Evolutionary conservation across 163 green algal species (phyloP).

Genomic region (Chlamydomonas reinhardtii): DNA sequence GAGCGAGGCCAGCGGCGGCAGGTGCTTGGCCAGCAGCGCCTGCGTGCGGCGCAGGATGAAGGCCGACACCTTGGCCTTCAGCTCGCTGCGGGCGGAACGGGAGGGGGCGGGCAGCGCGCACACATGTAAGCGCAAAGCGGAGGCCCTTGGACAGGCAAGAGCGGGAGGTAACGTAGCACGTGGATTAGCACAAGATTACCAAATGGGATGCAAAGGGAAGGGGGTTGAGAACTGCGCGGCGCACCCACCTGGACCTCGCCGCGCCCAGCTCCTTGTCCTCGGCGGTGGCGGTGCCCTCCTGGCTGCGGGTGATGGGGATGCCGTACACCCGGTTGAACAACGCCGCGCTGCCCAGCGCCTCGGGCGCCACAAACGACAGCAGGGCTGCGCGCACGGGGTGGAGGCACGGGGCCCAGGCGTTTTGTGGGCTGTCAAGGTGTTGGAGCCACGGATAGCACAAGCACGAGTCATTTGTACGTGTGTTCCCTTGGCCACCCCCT

Average conservation of each 20-base stretch:
- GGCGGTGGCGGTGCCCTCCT: constrained; percentile 73
- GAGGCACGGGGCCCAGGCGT: too few species aligned
- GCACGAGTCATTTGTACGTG: too few species aligned
- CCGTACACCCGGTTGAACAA: constrained; percentile 83
- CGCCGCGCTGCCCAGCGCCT: constrained; percentile 71
- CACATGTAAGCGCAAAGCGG: background rate
- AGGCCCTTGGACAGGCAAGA: too few species aligned
- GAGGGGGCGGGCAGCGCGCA: background rate
- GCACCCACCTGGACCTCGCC: constrained; percentile 34
- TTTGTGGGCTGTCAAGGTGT: background rate
- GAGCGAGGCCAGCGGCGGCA: constrained; percentile 76
- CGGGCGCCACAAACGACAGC: constrained; percentile 78
- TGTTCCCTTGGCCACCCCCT: too few species aligned
- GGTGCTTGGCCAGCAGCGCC: constrained; percentile 77
- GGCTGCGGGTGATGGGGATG: constrained; percentile 72
- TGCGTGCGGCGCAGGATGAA: constrained; percentile 84
- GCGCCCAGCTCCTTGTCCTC: constrained; percentile 75
- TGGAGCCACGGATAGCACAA: too few species aligned
- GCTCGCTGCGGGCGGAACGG: constrained; percentile 64
- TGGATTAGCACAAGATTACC: too few species aligned
- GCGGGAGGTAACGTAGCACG: too few species aligned
- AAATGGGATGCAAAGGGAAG: too few species aligned
- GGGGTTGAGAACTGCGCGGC: too few species aligned
- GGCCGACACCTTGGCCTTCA: constrained; percentile 61
- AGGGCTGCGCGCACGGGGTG: constrained; percentile 31